Evolutionary conservation across 2,329 filamentous ascomycete genomes (phyloP).

Genomic region (Parastagonospora avenae): DNA sequence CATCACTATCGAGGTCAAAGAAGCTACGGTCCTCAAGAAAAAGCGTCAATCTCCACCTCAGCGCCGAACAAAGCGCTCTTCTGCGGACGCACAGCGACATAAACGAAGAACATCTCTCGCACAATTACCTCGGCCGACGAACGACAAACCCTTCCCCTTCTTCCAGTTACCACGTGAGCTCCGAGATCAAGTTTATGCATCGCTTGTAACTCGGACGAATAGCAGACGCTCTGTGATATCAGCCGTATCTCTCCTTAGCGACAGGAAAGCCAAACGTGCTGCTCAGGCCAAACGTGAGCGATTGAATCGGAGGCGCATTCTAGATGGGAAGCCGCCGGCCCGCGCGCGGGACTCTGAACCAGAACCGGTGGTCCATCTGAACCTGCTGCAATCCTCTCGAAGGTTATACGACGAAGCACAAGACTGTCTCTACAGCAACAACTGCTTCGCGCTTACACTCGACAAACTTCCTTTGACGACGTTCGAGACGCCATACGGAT

Average conservation of each 20-base stretch:
- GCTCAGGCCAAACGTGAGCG: constrained; percentile 27
- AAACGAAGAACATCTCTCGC: neutral
- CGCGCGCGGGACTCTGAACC: constrained; percentile 10
- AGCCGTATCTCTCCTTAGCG: constrained; percentile 28
- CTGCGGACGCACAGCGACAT: neutral
- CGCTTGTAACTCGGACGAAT: constrained; percentile 26
- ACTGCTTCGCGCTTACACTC: constrained; percentile 36
- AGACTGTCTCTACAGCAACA: constrained; percentile 33
- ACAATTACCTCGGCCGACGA: constrained; percentile 1
- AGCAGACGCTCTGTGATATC: constrained; percentile 23
- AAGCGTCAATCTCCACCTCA: neutral
- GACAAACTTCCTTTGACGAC: constrained; percentile 26
- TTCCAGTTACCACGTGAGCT: constrained; percentile 34
- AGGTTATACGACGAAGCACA: constrained; percentile 28
- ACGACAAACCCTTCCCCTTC: constrained; percentile 30
- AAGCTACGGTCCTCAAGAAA: neutral
- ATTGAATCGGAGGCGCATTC: constrained; percentile 28
- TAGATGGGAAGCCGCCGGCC: constrained; percentile 26
- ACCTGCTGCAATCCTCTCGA: constrained; percentile 27
- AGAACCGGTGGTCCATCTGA: constrained; percentile 28
- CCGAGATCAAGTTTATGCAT: constrained; percentile 35
- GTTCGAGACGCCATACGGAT: constrained; percentile 31
- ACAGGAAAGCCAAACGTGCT: constrained; percentile 30
- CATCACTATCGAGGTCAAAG: neutral
- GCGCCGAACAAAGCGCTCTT: constrained; percentile 3